phyloP scores from a whole-genome alignment of 2,329 filamentous ascomycete genomes.

The Escovopsis sp. region DNA sequence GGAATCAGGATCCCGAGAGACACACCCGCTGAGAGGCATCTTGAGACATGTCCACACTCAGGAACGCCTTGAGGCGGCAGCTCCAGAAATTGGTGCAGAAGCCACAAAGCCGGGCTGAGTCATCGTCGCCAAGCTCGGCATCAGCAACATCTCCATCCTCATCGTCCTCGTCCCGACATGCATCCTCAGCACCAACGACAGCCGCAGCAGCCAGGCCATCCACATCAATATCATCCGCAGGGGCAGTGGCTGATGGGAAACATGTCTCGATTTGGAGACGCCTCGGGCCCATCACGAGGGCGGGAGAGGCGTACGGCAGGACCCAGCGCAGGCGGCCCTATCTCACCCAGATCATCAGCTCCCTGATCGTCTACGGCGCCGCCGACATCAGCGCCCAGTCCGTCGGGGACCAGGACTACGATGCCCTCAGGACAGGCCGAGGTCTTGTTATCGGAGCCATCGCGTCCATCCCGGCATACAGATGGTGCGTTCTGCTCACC shows the following conservation, averaged over 20 bases:
- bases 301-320: conserved; percentile 47
- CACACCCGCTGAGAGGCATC: too few species aligned
- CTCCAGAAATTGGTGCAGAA: conserved; percentile 1
- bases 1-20: too few species aligned
- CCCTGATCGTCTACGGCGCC: conserved; percentile 62
- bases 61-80: conserved; percentile 2
- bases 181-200: neutral
- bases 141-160: neutral
- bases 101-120: conserved; percentile 2
- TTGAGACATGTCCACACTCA: neutral
- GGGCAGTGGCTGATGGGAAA: neutral
- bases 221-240: neutral
- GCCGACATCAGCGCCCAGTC: conserved; percentile 67
- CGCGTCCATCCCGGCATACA: conserved; percentile 63
- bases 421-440: conserved; percentile 52
- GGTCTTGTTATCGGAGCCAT: conserved; percentile 61
- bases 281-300: conserved; percentile 40
- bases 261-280: conserved; percentile 33
- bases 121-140: neutral
- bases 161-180: too few species aligned
- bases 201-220: neutral
- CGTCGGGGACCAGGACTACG: conserved; percentile 49
- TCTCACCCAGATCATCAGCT: conserved; percentile 62
- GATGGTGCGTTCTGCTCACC: conserved; percentile 45
- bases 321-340: conserved; percentile 61